Percentiles rank a stretch among this genome's conserved stretches.
Evolutionary conservation across 768 basidiomycete genomes (phyloP).

Genomic region (Termitomyces sp.): DNA sequence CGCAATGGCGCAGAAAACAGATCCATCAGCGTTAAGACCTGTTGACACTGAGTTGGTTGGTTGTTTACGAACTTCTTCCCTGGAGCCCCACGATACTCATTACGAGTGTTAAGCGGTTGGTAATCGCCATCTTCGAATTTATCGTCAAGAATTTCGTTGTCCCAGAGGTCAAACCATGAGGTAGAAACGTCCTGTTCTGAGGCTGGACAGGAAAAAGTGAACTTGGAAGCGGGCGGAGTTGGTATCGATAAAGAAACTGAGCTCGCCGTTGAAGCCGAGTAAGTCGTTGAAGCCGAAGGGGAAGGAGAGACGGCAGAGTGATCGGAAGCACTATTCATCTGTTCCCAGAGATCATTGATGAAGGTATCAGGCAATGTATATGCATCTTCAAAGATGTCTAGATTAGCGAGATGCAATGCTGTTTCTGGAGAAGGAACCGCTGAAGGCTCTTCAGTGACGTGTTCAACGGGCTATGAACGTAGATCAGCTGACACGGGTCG

Average conservation of each 20-base stretch:
- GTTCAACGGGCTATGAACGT: neutral
- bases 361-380: conserved; percentile 4
- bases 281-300: neutral
- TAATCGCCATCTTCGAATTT: conserved; percentile 10
- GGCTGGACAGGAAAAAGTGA: neutral
- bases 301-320: neutral
- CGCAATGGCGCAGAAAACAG: neutral
- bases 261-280: conserved; percentile 1
- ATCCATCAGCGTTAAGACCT: neutral
- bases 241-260: neutral
- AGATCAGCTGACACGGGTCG: neutral
- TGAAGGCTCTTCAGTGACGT: neutral
- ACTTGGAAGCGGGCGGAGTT: neutral
- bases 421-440: neutral
- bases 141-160: conserved; percentile 1
- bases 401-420: neutral
- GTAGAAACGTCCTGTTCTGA: neutral
- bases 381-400: conserved; percentile 5
- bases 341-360: conserved; percentile 7
- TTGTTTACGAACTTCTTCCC: neutral
- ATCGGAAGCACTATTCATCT: neutral
- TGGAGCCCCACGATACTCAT: neutral
- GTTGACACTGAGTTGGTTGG: neutral
- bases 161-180: conserved; percentile 4
- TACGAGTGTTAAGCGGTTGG: neutral